Percentiles rank a stretch among this genome's conserved stretches.
Conservation (phyloP, 2,329 filamentous ascomycete genomes). For the Cladosporium cucumerinum region DNA sequence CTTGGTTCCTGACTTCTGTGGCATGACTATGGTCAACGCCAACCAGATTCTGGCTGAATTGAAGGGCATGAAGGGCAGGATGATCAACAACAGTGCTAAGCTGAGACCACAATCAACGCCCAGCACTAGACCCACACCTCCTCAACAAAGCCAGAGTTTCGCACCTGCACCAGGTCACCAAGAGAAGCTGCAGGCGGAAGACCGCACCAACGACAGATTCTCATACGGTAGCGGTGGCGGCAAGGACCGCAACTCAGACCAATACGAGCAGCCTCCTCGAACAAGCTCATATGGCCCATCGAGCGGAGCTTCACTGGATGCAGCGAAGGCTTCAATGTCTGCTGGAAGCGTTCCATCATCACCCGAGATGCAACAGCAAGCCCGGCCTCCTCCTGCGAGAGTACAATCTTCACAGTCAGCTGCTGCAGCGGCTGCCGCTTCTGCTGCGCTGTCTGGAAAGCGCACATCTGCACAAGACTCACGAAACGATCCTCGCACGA, state of each 20-base stretch:
- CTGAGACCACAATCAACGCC: slow-evolving; percentile 50
- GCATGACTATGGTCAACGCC: slow-evolving; percentile 97
- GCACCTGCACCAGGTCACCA: slow-evolving; percentile 32
- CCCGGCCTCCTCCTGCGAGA: slow-evolving; percentile 46
- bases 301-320: slow-evolving; percentile 43
- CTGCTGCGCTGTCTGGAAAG: slow-evolving; percentile 41
- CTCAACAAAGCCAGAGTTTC: slow-evolving; percentile 38
- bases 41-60: slow-evolving; percentile 91
- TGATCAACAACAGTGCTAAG: slow-evolving; percentile 43
- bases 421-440: slow-evolving; percentile 47
- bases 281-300: slow-evolving; percentile 40
- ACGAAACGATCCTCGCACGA: slow-evolving; percentile 22
- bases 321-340: slow-evolving; percentile 47
- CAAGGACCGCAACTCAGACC: slow-evolving; percentile 41
- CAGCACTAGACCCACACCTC: slow-evolving; percentile 45
- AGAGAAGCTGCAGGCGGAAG: slow-evolving; percentile 33
- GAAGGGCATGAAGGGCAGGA: slow-evolving; percentile 66
- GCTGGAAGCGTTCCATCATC: slow-evolving; percentile 39
- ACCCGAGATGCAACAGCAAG: slow-evolving; percentile 44
- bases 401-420: slow-evolving; percentile 51
- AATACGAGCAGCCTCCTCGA: slow-evolving; percentile 38
- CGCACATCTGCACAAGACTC: slow-evolving; percentile 40
- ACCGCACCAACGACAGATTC: slow-evolving; percentile 28
- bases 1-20: slow-evolving; percentile 96
- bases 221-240: slow-evolving; percentile 40